Evolutionary conservation across 495 filamentous ascomycete species (phyloP).

Genomic region (Cairneyella variabilis): DNA sequence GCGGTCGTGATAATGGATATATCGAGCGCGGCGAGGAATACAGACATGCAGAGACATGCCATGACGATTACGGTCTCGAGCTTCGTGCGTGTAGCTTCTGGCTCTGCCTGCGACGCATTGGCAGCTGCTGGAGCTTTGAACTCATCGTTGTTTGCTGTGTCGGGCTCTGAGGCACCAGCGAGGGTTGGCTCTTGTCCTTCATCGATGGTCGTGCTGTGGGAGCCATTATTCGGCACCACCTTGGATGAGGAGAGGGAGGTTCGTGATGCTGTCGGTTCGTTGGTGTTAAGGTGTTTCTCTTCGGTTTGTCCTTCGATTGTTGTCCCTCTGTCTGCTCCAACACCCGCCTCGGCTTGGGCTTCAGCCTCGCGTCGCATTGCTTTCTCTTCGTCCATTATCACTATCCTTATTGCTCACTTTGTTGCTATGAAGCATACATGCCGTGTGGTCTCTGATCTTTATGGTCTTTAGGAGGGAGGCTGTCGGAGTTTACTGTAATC

Average conservation of each 20-base stretch:
- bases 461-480: too few species aligned
- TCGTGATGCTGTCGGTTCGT: background rate
- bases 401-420: too few species aligned
- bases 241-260: background rate
- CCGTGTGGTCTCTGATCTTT: too few species aligned
- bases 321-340: background rate
- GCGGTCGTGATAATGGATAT: slow-evolving; percentile 49
- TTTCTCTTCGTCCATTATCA: background rate
- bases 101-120: too few species aligned
- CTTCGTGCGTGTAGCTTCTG: slow-evolving; percentile 22
- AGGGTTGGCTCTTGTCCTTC: background rate
- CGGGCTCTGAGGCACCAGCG: background rate
- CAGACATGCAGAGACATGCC: slow-evolving; percentile 40
- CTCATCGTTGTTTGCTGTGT: background rate
- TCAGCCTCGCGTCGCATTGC: background rate
- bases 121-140: background rate
- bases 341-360: background rate
- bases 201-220: background rate
- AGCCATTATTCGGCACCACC: background rate
- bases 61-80: slow-evolving; percentile 24
- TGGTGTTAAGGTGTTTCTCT: slow-evolving; percentile 5
- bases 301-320: slow-evolving; percentile 1
- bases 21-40: slow-evolving; percentile 55
- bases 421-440: too few species aligned
- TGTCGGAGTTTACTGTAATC: too few species aligned